Base-by-base conservation (phyloP, 2,329 filamentous ascomycete species). In the Alternaria novae-zelandiae region DNA sequence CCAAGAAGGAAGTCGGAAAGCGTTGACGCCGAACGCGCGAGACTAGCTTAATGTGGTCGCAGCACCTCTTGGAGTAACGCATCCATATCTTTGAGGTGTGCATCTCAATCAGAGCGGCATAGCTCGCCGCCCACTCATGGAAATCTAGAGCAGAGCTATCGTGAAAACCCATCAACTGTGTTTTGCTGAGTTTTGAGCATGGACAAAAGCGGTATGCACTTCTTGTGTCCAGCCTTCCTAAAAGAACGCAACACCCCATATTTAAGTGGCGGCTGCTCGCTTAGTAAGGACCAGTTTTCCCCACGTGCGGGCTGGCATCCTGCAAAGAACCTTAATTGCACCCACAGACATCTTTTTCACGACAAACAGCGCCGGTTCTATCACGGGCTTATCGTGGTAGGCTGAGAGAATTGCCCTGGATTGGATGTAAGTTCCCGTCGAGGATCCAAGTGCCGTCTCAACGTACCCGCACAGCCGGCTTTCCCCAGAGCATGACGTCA, bases 261-360 rank as follows among this genome's bases (percentile, higher is more conserved):
- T 58, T 46, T 41, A 47, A 58, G 8, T 45, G 47, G 45, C 23
- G 54, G n/a, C 58, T 44, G 45, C 49, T 54, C 58, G 55, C 59
- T 43, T 55, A 59, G 55, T 43, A 26, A 47, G 28, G 28, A 51
- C 36, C 47, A 46, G 41, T 54, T 23, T 62, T 53, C 59, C 55
- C 55, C 55, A 62, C 55, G 30, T 26, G 54, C 55, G 59, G 54
- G 54, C 54, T 57, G 54, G 54, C 49, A 30, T 54, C 47, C 47
- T 62, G 21, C 54, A 46, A 46, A 50, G 54, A 63, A 63, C 61
- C 61, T 63, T 63, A 60, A 55, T 63, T 28, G 45, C 55, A 63
- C 61, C 50, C 50, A 63, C 50, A 59, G 54, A 63, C 60, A 50
- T 54, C 50, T 32, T 30, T 49, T 53, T 12, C 17, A n/a, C 49